These are phyloP conservation scores for Rhizopus arrhizus DNA, from an alignment of 371 early-diverging fungal species.

Conservation along the genomic window DNA sequence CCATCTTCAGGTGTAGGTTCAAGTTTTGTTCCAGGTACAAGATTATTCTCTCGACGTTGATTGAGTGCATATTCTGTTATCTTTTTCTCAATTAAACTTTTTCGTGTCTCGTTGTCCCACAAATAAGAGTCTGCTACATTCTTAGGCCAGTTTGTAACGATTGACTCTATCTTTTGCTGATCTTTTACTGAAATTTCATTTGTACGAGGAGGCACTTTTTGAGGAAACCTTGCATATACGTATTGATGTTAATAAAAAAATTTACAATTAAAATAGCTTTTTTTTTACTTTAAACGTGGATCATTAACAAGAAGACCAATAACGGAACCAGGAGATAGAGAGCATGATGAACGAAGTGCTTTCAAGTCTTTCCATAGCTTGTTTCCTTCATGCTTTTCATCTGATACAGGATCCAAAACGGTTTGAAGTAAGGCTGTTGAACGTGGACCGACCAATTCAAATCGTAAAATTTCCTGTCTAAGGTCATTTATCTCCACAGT, in stretches of 20 bases:
- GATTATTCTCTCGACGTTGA: conserved; percentile 56
- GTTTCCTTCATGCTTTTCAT: conserved; percentile 3
- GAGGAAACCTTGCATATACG: conserved; percentile 62
- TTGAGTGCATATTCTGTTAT: conserved; percentile 69
- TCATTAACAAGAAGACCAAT: conserved; percentile 72
- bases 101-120: conserved; percentile 63
- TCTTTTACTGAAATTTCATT: conserved; percentile 33
- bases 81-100: conserved; percentile 40
- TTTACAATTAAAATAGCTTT: not conserved
- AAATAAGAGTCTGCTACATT: conserved; percentile 55
- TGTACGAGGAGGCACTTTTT: conserved; percentile 62
- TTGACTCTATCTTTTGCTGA: conserved; percentile 24
- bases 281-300: conserved; percentile 68
- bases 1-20: conserved; percentile 55
- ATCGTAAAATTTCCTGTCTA: conserved; percentile 56
- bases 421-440: conserved; percentile 71
- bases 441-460: conserved; percentile 82
- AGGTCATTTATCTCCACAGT: conserved; percentile 27
- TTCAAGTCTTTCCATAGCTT: conserved; percentile 56
- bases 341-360: conserved; percentile 58
- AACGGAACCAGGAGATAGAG: conserved; percentile 70
- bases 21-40: conserved; percentile 52
- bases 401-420: conserved; percentile 44
- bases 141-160: conserved; percentile 64
- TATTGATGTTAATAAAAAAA: not conserved